phyloP scores from a whole-genome alignment of 176 grass and related monocot genomes.

The Zea luxurians region DNA sequence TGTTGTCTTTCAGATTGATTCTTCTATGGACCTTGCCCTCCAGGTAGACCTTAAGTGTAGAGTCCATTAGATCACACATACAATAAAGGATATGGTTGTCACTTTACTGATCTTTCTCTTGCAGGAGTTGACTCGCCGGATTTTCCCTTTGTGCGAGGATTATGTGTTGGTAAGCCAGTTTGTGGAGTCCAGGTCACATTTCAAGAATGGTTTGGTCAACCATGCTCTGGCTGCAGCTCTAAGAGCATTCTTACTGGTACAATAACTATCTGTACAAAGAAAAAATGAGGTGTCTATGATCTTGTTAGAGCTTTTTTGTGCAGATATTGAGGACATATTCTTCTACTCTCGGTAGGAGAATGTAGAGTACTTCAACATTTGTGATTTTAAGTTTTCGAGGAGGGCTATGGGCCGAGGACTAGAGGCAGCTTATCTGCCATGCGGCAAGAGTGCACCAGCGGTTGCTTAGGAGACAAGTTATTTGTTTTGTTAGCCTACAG shows the following conservation, averaged over 20 bases:
- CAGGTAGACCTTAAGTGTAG: slow-evolving; percentile 49
- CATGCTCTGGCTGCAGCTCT: slow-evolving; percentile 90
- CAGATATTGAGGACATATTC: slow-evolving; percentile 7
- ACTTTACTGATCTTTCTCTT: slow-evolving; percentile 36
- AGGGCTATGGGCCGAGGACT: neutral
- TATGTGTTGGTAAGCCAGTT: slow-evolving; percentile 88
- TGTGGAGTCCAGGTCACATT: slow-evolving; percentile 81
- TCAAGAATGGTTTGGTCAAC: slow-evolving; percentile 87
- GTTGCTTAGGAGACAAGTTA: neutral
- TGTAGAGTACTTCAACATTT: neutral
- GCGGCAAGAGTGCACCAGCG: neutral
- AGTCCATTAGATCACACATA: neutral
- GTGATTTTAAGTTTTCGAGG: neutral
- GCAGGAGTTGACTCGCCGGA: slow-evolving; percentile 79
- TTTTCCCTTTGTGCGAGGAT: slow-evolving; percentile 88
- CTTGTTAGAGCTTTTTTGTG: neutral
- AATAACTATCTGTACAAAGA: slow-evolving; percentile 18
- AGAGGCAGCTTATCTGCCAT: neutral
- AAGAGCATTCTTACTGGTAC: slow-evolving; percentile 86
- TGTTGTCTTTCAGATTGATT: slow-evolving; percentile 77
- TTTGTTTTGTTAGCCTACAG: neutral
- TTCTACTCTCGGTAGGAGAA: neutral
- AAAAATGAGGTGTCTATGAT: neutral
- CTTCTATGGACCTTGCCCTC: slow-evolving; percentile 85
- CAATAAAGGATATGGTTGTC: neutral